Evolutionary conservation across 352 stramenopile species (phyloP), one percentile per base, ranked within the genome.

Genomic region (Globisporangium mamillatum): DNA sequence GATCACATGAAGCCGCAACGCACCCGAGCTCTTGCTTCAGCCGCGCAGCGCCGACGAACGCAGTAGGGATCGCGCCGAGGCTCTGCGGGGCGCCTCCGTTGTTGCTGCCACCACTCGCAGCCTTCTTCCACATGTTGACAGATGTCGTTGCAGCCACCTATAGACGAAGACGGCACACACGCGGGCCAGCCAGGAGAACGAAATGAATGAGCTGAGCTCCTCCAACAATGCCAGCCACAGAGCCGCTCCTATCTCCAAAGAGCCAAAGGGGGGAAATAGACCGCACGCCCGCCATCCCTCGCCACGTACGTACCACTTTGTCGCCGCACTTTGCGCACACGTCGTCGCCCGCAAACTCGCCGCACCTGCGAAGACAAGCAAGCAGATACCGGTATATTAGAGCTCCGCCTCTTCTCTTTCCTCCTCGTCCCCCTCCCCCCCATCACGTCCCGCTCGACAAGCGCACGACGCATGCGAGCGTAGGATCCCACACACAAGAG

Each of bases 311-410:
- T 71, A 93, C 85, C 79, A 75, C 75, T 65, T 75, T 75, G 65
- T 86, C 82, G 44, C 85, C 85, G 72, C 85, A 93, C 41, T 88
- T 84, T 4, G 68, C 75, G 68, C 85, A 93, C 12, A 75, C 73
- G 34, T 82, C 72, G 3, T 53, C 62, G 34, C 84, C 80, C 29
- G 86, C 81, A 56, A 81, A 81, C 57, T 91, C 83, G 20, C 85
- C 82, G 69, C 85, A 93, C 52, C 76, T 83, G n/a, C n/a, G 8
- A 50, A 60, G 12, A 9, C 10, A n/a, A 27, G 7, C 14, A 61
- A 25, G 7, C 16, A 16, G 14, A 34, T 32, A 32, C 27, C 27
- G 27, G 27, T 32, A 16, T 4, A 48, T 9, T 18, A 44, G 36
- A 61, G 56, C 6, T 2, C 58, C 25, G 18, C 3, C 18, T 25